A percentile compares a stretch with the other conserved stretches of the same genome.
Evolutionary conservation across 2,329 filamentous ascomycete genomes (phyloP).

Genomic region (Herpotrichia juniperi): DNA sequence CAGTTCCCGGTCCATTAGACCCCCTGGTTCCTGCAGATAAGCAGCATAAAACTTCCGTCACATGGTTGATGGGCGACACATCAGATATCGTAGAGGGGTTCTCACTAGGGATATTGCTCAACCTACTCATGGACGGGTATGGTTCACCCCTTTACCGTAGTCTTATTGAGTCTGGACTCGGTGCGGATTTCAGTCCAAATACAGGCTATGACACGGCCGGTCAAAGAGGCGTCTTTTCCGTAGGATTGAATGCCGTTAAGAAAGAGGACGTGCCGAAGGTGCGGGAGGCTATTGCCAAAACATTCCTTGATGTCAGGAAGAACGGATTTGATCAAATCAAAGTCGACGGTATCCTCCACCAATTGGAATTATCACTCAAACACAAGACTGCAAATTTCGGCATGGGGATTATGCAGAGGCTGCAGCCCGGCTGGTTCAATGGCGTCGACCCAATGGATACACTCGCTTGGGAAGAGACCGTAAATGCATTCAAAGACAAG

Average conservation of each 20-base stretch:
- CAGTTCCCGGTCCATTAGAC: constrained; percentile 80
- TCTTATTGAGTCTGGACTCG: constrained; percentile 86
- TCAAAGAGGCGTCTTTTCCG: constrained; percentile 81
- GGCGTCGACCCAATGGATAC: constrained; percentile 91
- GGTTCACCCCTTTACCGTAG: constrained; percentile 91
- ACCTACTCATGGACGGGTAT: constrained; percentile 89
- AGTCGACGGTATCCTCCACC: constrained; percentile 91
- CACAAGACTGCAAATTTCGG: constrained; percentile 97
- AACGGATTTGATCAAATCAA: constrained; percentile 89
- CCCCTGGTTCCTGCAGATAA: constrained; percentile 83
- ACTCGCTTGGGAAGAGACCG: constrained; percentile 88
- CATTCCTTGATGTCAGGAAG: constrained; percentile 70
- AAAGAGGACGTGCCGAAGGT: constrained; percentile 79
- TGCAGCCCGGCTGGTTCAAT: constrained; percentile 94
- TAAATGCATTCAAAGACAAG: constrained; percentile 78
- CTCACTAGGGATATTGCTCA: constrained; percentile 80
- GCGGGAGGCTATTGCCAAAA: constrained; percentile 73
- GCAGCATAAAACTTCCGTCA: constrained; percentile 92
- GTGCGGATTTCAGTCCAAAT: constrained; percentile 93
- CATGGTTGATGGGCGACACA: constrained; percentile 88
- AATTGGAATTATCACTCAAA: constrained; percentile 89
- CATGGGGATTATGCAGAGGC: constrained; percentile 84
- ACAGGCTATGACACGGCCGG: constrained; percentile 86
- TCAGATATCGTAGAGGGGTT: constrained; percentile 87
- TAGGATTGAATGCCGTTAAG: constrained; percentile 89